Evolutionary conservation across 441 rosid species (phyloP).

Genomic region (Breynia disticha): DNA sequence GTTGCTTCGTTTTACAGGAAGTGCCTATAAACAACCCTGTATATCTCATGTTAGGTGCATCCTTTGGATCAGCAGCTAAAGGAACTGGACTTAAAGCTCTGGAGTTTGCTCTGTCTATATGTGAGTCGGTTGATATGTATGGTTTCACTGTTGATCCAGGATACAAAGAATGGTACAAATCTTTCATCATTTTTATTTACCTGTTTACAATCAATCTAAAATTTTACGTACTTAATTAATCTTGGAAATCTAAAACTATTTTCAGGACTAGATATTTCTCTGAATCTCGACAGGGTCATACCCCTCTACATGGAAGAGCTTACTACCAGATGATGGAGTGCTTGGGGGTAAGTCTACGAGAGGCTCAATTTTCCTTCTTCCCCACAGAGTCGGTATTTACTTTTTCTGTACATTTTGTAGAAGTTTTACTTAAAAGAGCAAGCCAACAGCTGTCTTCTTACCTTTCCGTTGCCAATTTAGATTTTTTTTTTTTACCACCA

Average conservation of each 20-base stretch:
- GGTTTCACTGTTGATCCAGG: conserved; percentile 98
- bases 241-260: conserved; percentile 11
- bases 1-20: conserved; percentile 47
- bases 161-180: conserved; percentile 80
- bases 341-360: conserved; percentile 61
- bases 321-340: conserved; percentile 99
- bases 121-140: conserved; percentile 91
- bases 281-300: conserved; percentile 91
- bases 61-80: conserved; percentile 95
- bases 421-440: too few species aligned
- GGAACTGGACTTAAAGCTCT: conserved; percentile 98
- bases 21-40: conserved; percentile 80
- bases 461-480: too few species aligned
- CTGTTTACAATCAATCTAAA: neutral
- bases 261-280: conserved; percentile 94
- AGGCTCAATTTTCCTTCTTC: conserved; percentile 8
- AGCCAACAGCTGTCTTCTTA: too few species aligned
- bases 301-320: conserved; percentile 92
- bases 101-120: conserved; percentile 84
- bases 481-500: too few species aligned
- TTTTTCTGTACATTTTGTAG: neutral
- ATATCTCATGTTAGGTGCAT: conserved; percentile 87
- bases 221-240: conserved; percentile 1
- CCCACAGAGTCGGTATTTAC: neutral
- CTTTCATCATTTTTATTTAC: neutral